Evolutionary conservation across 768 basidiomycete genomes (phyloP).

Genomic region (Albatrellus ellisii): DNA sequence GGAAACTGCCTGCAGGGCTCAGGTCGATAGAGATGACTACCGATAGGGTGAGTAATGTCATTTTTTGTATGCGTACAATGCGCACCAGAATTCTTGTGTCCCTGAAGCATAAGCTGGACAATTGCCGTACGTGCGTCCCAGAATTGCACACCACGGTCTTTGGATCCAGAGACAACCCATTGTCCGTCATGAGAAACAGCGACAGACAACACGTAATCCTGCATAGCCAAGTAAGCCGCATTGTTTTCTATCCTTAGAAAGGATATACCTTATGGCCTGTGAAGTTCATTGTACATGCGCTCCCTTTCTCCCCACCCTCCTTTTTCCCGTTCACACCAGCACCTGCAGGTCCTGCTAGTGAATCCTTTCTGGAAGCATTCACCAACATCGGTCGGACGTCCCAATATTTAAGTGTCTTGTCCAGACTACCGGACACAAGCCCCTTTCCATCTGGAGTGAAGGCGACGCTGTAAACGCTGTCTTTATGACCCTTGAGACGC

Average conservation of each 20-base stretch:
- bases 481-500: constrained; percentile 44
- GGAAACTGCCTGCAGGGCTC: constrained; percentile 41
- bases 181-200: constrained; percentile 85
- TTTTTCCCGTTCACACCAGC: constrained; percentile 16
- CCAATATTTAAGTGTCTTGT: constrained; percentile 55
- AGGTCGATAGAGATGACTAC: constrained; percentile 64
- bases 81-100: constrained; percentile 56
- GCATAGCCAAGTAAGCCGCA: constrained; percentile 3
- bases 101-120: constrained; percentile 90
- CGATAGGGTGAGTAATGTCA: constrained; percentile 2
- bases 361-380: constrained; percentile 14
- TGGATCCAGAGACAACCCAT: constrained; percentile 91
- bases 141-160: constrained; percentile 94
- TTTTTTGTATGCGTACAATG: constrained; percentile 2
- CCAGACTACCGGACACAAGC: constrained; percentile 77
- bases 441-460: constrained; percentile 88
- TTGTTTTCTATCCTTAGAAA: not conserved
- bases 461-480: constrained; percentile 57
- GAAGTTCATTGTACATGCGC: constrained; percentile 69
- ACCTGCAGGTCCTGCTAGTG: constrained; percentile 9
- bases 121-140: constrained; percentile 71
- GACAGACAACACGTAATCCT: constrained; percentile 65
- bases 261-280: constrained; percentile 69
- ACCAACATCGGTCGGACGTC: constrained; percentile 30
- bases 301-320: constrained; percentile 36